These are phyloP conservation scores for Wickerhamiella pararugosa DNA, from an alignment of 1,139 yeast genomes.

Conservation along the genomic window DNA sequence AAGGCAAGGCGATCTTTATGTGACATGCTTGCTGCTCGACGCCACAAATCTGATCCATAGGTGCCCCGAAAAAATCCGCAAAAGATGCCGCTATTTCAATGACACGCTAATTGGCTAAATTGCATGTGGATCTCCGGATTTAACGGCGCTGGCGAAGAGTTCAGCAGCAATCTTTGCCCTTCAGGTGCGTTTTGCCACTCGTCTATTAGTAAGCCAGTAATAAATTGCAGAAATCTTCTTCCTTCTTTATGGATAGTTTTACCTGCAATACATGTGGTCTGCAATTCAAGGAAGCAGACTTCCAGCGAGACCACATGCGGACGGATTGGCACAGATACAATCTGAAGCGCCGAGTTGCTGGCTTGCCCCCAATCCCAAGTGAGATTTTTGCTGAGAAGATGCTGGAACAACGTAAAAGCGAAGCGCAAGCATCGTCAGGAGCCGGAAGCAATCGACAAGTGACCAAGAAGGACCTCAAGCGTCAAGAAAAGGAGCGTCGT, in stretches of 20 bases:
- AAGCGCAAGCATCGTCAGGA: conserved; percentile 17
- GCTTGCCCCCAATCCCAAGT: conserved; percentile 62
- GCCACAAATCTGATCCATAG: too few species aligned
- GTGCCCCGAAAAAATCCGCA: too few species aligned
- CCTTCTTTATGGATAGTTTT: conserved; percentile 8
- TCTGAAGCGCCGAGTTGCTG: conserved; percentile 80
- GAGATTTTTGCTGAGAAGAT: conserved; percentile 73
- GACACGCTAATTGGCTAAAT: too few species aligned
- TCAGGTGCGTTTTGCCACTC: too few species aligned
- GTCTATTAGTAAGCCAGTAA: too few species aligned
- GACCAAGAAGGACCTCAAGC: conserved; percentile 26
- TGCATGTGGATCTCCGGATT: too few species aligned
- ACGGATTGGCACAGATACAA: conserved; percentile 94
- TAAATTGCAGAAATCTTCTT: too few species aligned
- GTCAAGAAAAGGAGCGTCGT: conserved; percentile 25
- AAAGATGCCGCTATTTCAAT: too few species aligned
- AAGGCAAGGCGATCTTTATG: too few species aligned
- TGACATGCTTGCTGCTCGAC: too few species aligned
- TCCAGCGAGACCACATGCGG: conserved; percentile 85
- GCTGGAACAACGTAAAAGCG: conserved; percentile 28
- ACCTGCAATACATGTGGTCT: conserved; percentile 86
- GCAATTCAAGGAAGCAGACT: conserved; percentile 58
- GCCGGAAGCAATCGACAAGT: conserved; percentile 27
- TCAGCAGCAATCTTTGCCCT: too few species aligned
- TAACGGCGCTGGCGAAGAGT: too few species aligned